Evolutionary conservation across 495 filamentous ascomycete genomes (phyloP).

Genomic region (Recurvomyces mirabilis): DNA sequence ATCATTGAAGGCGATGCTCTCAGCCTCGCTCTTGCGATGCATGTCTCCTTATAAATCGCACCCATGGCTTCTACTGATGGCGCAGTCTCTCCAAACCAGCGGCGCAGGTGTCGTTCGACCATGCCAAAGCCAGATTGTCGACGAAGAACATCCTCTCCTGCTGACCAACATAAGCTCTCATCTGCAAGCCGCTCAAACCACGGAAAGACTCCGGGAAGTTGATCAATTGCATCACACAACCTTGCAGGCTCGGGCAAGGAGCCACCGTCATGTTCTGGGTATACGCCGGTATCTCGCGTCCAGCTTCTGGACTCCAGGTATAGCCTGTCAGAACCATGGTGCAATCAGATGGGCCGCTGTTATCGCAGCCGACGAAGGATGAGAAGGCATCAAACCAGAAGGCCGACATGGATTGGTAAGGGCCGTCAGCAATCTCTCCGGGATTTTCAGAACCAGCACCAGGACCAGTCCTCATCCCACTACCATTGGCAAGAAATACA

Average conservation of each 20-base stretch:
- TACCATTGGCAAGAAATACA: conserved; percentile 30
- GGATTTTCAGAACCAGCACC: conserved; percentile 23
- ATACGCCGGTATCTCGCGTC: conserved; percentile 20
- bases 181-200: conserved; percentile 33
- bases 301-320: conserved; percentile 17
- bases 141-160: conserved; percentile 31
- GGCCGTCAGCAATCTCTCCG: conserved; percentile 38
- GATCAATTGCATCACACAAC: conserved; percentile 31
- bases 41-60: no score
- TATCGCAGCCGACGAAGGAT: conserved; percentile 34
- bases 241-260: conserved; percentile 24
- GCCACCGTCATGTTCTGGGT: conserved; percentile 29
- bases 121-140: conserved; percentile 33
- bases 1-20: no score
- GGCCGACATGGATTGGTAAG: conserved; percentile 27
- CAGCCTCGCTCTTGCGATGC: no score
- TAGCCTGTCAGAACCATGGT: conserved; percentile 32
- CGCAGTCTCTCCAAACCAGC: conserved; percentile 21
- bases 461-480: conserved; percentile 19
- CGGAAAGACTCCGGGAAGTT: conserved; percentile 27
- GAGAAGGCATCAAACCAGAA: conserved; percentile 38
- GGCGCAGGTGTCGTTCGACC: conserved; percentile 37
- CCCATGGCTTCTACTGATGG: conserved; percentile 1
- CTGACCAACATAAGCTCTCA: conserved; percentile 30
- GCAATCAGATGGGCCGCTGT: conserved; percentile 31